Evolutionary conservation across 2,329 filamentous ascomycete genomes (phyloP).

Genomic region (Pyrenochaeta sp.): DNA sequence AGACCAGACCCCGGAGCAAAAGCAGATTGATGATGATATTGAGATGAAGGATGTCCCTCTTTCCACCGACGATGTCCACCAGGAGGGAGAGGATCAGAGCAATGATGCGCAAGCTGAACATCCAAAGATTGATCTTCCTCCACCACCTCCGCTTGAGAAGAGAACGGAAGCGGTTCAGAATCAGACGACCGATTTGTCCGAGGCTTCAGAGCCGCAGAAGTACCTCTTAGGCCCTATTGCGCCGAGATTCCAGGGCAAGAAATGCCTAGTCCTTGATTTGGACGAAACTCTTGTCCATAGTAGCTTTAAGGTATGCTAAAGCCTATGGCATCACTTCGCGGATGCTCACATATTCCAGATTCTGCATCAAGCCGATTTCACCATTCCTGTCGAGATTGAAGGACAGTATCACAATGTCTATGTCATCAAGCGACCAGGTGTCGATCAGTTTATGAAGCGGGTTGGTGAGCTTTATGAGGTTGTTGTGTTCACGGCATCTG

Average conservation of each 20-base stretch:
- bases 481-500: slow-evolving; percentile 97
- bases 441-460: slow-evolving; percentile 98
- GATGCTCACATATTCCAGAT: slow-evolving; percentile 66
- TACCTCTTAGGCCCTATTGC: slow-evolving; percentile 83
- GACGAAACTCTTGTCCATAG: slow-evolving; percentile 98
- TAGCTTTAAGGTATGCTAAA: slow-evolving; percentile 84
- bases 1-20: slow-evolving; percentile 58
- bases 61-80: slow-evolving; percentile 59
- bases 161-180: slow-evolving; percentile 49
- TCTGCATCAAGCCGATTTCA: slow-evolving; percentile 97
- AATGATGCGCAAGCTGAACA: slow-evolving; percentile 35
- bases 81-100: slow-evolving; percentile 38
- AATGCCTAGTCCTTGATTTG: slow-evolving; percentile 93
- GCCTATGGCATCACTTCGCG: background rate
- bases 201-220: slow-evolving; percentile 61
- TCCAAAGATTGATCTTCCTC: slow-evolving; percentile 60
- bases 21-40: slow-evolving; percentile 61
- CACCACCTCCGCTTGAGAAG: slow-evolving; percentile 62
- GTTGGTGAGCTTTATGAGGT: slow-evolving; percentile 98
- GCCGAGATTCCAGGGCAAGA: slow-evolving; percentile 82
- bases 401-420: slow-evolving; percentile 99
- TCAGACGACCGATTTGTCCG: slow-evolving; percentile 52
- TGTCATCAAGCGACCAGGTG: slow-evolving; percentile 98
- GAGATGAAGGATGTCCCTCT: slow-evolving; percentile 70
- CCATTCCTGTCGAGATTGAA: slow-evolving; percentile 98